Percentiles rank a stretch among this genome's conserved stretches.
Conservation (phyloP, 1,139 yeast species). For the Tardiomyces digboiensis region DNA sequence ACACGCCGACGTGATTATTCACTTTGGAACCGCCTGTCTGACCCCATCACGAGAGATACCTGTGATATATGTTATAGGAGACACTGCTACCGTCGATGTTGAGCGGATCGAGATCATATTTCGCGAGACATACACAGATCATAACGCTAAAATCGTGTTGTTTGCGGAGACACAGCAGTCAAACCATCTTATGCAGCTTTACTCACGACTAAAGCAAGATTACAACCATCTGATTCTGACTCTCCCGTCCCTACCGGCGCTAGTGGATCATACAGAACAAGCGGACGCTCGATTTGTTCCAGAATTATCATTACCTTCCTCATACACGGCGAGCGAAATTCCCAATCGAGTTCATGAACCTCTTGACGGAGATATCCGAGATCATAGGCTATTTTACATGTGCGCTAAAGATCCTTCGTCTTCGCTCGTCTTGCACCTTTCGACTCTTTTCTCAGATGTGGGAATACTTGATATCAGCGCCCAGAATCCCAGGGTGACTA, state of each 20-base stretch:
- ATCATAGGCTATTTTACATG: conserved; percentile 56
- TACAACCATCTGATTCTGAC: neutral
- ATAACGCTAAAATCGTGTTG: conserved; percentile 14
- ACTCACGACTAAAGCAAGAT: neutral
- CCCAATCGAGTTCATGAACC: conserved; percentile 8
- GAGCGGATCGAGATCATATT: conserved; percentile 14
- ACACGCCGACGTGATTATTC: conserved; percentile 73
- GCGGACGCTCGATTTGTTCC: neutral
- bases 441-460: conserved; percentile 38
- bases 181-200: conserved; percentile 11
- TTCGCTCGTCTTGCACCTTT: conserved; percentile 65
- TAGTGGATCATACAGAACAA: neutral
- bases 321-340: conserved; percentile 1
- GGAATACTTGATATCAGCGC: conserved; percentile 6
- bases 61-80: conserved; percentile 70
- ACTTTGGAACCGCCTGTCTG: conserved; percentile 92
- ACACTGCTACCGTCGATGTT: conserved; percentile 14
- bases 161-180: conserved; percentile 25
- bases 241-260: neutral
- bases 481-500: conserved; percentile 26
- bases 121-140: conserved; percentile 8
- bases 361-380: conserved; percentile 12
- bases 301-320: neutral
- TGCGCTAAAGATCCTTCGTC: conserved; percentile 51
- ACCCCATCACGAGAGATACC: conserved; percentile 61